Evolutionary conservation across 305 asterid genomes (phyloP).

Genomic region (Fraxinus paxiana): DNA sequence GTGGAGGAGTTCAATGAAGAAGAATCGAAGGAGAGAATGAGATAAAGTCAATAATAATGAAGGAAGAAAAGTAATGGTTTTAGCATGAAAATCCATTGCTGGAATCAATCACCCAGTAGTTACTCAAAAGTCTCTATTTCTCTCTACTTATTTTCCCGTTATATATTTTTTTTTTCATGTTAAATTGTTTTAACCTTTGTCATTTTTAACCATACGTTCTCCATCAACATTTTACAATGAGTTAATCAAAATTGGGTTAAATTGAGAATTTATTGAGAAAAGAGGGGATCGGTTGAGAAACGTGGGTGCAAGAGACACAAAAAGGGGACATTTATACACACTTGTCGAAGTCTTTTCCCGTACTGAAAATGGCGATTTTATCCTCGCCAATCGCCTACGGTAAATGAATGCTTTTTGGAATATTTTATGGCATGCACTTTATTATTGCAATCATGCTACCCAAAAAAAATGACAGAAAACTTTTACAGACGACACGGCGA

Average conservation of each 20-base stretch:
- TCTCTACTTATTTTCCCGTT: background rate
- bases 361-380: constrained; percentile 17
- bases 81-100: constrained; percentile 61
- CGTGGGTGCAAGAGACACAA: background rate
- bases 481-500: background rate
- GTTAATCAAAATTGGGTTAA: background rate
- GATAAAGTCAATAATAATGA: constrained; percentile 28
- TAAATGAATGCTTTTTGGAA: background rate
- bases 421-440: background rate
- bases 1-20: constrained; percentile 15
- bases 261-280: background rate
- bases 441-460: background rate
- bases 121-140: background rate
- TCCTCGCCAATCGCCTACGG: background rate
- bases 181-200: too few relatives aligned
- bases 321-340: constrained; percentile 17
- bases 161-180: background rate
- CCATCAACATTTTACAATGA: background rate
- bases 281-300: background rate
- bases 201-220: background rate
- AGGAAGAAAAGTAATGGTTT: constrained; percentile 38
- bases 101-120: constrained; percentile 3
- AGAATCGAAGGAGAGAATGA: constrained; percentile 33
- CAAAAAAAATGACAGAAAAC: background rate
- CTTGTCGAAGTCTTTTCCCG: constrained; percentile 29